Base-by-base conservation (phyloP, 192 early-diverging fungal species). In the Coemansia sp. region DNA sequence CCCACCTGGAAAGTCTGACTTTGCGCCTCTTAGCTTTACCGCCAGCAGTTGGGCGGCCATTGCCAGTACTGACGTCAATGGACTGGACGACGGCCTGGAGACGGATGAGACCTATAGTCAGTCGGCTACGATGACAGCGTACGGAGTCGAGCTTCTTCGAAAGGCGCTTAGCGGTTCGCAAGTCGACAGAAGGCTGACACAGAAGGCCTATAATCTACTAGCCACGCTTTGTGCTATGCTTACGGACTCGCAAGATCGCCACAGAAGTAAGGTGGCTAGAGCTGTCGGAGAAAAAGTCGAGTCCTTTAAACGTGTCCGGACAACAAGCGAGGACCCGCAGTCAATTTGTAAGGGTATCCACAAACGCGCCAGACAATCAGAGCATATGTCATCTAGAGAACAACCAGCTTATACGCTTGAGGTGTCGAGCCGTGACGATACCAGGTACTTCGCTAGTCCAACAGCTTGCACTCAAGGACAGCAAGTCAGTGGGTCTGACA, bases 11-110 rank as follows among this genome's bases (percentile, higher is more conserved):
- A 53, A 53, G 50, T 53, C 50, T 9, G 50, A 53, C 50, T 53
- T 53, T 53, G 50, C 50, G 25, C 50, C 50, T 2, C 50, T 53
- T 9, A 53, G 50, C 25, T 53, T 53, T 29, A 53, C 50, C 23
- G 8, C 23, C 25, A 53, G 50, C 25, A 25, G 12, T 3, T 53
- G 50, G 50, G 25, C 19, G 11, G 50, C 50, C 0, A 53, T 53
- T 11, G 50, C 21, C 23, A 53, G 25, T 25, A 9, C 50, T 11
- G 25, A 6, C 25, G 7, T 9, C 23, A 53, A 27, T 29, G 50
- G 8, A 12, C 50, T 53, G 10, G 12, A 9, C 25, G 50, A 53
- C 50, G 25, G 11, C 12, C 42, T 44, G 11, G 42, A 44, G 15
- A 44, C 12, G 14, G 42, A 44, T 12, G 42, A 44, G 15, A 4